phyloP scores from a whole-genome alignment of 495 filamentous ascomycete genomes.

The Talaromyces nanjingensis region DNA sequence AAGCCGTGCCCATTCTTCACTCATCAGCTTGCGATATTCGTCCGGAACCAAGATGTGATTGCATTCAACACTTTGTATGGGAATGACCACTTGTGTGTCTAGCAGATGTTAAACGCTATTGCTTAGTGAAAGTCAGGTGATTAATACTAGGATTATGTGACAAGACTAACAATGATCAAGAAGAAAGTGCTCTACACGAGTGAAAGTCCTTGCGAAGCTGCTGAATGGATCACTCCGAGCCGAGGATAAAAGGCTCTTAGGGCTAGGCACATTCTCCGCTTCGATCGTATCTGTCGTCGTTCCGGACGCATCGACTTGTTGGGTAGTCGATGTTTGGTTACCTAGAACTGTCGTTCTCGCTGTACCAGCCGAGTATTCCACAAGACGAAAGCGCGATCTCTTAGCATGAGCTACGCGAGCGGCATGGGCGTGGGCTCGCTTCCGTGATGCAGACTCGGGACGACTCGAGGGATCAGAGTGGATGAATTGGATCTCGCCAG shows the following conservation, averaged over 20 bases:
- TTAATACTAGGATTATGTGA: not conserved
- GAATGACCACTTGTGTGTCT: not conserved
- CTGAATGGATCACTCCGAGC: not conserved
- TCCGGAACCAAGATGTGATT: not conserved
- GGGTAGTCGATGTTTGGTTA: not conserved
- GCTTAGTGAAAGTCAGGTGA: not conserved
- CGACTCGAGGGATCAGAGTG: not conserved
- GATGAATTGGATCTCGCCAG: not conserved
- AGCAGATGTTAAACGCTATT: not conserved
- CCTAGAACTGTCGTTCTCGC: not conserved
- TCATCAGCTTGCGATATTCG: not conserved
- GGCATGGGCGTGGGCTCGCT: too few relatives aligned
- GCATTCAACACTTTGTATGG: not conserved
- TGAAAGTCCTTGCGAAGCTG: not conserved
- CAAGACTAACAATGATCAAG: not conserved
- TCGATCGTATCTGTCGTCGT: not conserved
- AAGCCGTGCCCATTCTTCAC: not conserved
- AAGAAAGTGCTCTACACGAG: not conserved
- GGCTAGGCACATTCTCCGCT: not conserved
- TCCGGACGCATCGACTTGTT: not conserved
- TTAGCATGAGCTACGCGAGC: not conserved
- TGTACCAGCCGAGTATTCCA: not conserved
- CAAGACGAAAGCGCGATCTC: not conserved
- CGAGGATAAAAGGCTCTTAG: not conserved
- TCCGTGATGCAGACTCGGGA: too few relatives aligned